These are phyloP conservation scores for Paraphoma sp. DNA, from an alignment of 2,329 filamentous ascomycete genomes.

Conservation along the genomic window DNA sequence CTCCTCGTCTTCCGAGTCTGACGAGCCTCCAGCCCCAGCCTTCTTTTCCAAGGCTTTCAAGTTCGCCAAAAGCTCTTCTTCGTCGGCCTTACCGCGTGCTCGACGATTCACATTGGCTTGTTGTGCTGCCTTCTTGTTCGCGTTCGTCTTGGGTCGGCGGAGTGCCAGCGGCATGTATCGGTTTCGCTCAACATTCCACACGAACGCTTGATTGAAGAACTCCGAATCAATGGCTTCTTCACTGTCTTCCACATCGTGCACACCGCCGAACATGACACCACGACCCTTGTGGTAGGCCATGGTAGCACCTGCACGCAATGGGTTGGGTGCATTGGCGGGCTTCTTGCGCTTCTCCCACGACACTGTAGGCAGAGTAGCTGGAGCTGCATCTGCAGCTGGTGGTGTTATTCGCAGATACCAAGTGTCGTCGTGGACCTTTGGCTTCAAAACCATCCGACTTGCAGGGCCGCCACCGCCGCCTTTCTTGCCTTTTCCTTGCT, in stretches of 20 bases:
- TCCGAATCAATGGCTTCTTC: conserved; percentile 97
- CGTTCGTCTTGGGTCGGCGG: conserved; percentile 73
- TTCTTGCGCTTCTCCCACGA: conserved; percentile 94
- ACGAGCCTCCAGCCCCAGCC: conserved; percentile 60
- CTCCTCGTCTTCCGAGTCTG: conserved; percentile 43
- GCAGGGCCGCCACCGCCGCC: conserved; percentile 64
- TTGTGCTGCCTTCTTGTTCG: conserved; percentile 63
- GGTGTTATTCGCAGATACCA: conserved; percentile 87
- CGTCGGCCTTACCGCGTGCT: conserved; percentile 84
- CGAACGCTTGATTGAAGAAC: conserved; percentile 91
- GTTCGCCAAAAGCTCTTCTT: conserved; percentile 87
- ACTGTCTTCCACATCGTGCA: conserved; percentile 88
- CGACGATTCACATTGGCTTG: conserved; percentile 52
- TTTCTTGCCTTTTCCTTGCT: conserved; percentile 39
- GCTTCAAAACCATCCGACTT: conserved; percentile 77
- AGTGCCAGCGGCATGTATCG: conserved; percentile 86
- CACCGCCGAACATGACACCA: conserved; percentile 91
- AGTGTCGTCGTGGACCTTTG: conserved; percentile 91
- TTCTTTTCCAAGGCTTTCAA: conserved; percentile 84
- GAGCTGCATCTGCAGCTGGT: conserved; percentile 70
- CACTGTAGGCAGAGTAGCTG: conserved; percentile 72
- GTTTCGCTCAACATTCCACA: conserved; percentile 95
- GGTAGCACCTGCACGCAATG: conserved; percentile 83
- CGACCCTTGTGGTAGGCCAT: conserved; percentile 95
- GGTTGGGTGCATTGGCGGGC: conserved; percentile 86